Percentiles rank a stretch among this genome's conserved stretches.
Evolutionary conservation across 23 red algal species (phyloP).

Genomic region (Gracilaria vermiculophylla): DNA sequence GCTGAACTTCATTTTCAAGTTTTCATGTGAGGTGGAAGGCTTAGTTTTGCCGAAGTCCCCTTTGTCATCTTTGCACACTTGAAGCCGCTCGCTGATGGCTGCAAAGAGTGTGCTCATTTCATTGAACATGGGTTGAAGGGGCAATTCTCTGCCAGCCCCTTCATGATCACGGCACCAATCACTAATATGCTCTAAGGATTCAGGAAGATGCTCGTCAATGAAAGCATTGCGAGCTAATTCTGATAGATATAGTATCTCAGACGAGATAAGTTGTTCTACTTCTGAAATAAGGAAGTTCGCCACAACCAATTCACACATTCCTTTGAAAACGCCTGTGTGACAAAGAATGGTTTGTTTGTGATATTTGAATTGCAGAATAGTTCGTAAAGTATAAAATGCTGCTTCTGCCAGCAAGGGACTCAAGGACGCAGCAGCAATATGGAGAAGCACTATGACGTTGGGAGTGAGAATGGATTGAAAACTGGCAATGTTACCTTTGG

Average conservation of each 20-base stretch:
- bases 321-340: neutral
- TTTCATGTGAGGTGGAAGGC: neutral
- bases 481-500: neutral
- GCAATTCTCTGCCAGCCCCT: neutral
- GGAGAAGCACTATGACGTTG: neutral
- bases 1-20: neutral
- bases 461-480: neutral
- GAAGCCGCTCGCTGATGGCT: neutral
- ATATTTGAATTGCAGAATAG: neutral
- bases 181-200: neutral
- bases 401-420: neutral
- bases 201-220: neutral
- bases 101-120: neutral
- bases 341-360: neutral
- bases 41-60: no score
- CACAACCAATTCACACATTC: neutral
- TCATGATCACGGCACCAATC: conserved; percentile 1
- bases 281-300: neutral
- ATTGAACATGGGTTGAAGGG: neutral
- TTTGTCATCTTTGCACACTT: neutral
- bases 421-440: neutral
- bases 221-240: neutral
- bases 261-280: neutral
- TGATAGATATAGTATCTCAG: neutral
- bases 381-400: neutral